phyloP scores from a whole-genome alignment of 345 rosid genomes.

The Iberis pinnata region DNA sequence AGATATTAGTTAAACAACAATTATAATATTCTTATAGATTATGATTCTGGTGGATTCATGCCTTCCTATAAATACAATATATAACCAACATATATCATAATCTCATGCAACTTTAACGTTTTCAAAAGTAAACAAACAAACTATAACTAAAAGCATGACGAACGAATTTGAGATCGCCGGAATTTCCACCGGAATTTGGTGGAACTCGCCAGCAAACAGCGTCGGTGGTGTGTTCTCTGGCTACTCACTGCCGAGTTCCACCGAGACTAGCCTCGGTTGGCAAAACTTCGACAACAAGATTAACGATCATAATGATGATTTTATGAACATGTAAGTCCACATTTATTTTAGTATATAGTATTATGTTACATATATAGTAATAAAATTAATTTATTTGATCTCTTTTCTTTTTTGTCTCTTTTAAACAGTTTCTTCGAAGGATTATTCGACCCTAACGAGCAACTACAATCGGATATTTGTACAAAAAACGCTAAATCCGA shows the following conservation, averaged over 20 bases:
- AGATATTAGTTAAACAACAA: background rate
- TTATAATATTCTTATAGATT: background rate
- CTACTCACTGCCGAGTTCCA: constrained; percentile 7
- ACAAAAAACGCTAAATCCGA: constrained; percentile 20
- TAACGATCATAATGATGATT: constrained; percentile 19
- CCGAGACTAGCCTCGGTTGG: constrained; percentile 26
- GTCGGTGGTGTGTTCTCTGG: constrained; percentile 2
- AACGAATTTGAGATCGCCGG: constrained; percentile 58
- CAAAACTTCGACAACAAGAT: constrained; percentile 20
- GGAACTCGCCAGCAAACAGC: constrained; percentile 46
- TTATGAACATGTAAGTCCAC: constrained; percentile 17
- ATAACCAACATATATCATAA: constrained; percentile 16
- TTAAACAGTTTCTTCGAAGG: constrained; percentile 30
- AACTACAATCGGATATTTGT: constrained; percentile 18
- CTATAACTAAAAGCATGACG: constrained; percentile 40
- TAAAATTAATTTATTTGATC: constrained; percentile 9
- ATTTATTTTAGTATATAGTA: too few species aligned
- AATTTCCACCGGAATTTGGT: constrained; percentile 63
- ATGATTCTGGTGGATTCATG: background rate
- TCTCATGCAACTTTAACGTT: constrained; percentile 26
- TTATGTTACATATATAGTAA: background rate
- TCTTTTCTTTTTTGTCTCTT: too few species aligned
- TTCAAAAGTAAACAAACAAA: constrained; percentile 2
- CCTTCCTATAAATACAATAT: constrained; percentile 19
- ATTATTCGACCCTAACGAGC: constrained; percentile 25